Conservation (phyloP, 2,329 filamentous ascomycete genomes). For the Curvularia spicifera region DNA sequence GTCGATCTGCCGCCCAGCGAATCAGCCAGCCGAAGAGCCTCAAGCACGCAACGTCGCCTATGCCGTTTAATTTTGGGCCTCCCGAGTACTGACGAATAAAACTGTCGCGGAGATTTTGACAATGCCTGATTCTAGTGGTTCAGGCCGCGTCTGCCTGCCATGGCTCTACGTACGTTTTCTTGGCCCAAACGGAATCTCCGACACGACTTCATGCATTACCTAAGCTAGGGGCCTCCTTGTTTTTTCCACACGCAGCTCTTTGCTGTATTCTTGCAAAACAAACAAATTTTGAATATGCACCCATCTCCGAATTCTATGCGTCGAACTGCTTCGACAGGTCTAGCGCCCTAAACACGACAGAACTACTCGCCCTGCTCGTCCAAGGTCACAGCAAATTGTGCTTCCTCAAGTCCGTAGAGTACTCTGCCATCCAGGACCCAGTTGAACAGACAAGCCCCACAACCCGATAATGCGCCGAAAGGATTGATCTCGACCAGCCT, state of each 20-base stretch:
- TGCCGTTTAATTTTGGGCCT: neutral
- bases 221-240: neutral
- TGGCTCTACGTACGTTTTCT: neutral
- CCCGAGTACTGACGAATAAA: neutral
- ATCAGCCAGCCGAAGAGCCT: neutral
- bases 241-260: neutral
- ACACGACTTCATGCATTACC: neutral
- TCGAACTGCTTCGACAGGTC: neutral
- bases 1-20: neutral
- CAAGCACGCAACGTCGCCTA: neutral
- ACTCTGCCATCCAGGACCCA: slow-evolving; percentile 51
- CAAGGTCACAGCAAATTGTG: slow-evolving; percentile 11
- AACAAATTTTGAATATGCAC: neutral
- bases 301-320: neutral
- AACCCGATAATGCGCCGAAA: slow-evolving; percentile 54
- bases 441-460: slow-evolving; percentile 57
- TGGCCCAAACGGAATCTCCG: neutral
- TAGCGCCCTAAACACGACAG: neutral
- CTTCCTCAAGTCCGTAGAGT: slow-evolving; percentile 47
- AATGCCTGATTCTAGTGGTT: neutral
- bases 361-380: slow-evolving; percentile 4
- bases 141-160: neutral
- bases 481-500: slow-evolving; percentile 56
- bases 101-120: neutral
- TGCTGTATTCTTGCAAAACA: neutral